A percentile compares a stretch with the other conserved stretches of the same genome.
Conservation (phyloP, 148 eudicot genomes). For the Polygonum maritimum region DNA sequence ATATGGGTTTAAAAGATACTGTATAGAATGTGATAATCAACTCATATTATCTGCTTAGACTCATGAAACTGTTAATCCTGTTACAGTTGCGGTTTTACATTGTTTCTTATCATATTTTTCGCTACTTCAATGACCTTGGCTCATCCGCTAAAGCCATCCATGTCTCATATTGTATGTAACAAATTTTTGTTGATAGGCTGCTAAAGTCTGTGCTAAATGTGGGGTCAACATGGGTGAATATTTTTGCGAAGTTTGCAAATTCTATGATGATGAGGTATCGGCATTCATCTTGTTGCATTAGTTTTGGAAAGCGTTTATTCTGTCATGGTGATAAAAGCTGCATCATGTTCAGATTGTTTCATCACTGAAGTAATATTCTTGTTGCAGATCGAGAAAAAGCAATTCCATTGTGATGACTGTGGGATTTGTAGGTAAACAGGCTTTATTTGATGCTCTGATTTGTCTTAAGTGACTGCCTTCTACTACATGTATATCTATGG, state of each 20-base stretch:
- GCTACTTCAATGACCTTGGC: background rate
- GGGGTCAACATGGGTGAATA: constrained; percentile 91
- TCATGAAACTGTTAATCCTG: background rate
- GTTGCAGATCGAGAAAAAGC: constrained; percentile 53
- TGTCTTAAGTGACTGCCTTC: background rate
- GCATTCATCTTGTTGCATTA: background rate
- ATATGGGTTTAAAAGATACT: background rate
- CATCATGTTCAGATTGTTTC: constrained; percentile 10
- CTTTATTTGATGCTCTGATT: constrained; percentile 4
- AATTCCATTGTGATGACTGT: constrained; percentile 87
- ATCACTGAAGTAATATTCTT: background rate
- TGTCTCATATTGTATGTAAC: background rate
- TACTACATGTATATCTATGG: background rate
- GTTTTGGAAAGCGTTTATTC: background rate
- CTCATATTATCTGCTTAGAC: background rate
- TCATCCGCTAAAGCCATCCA: constrained; percentile 1
- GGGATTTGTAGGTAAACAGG: constrained; percentile 83
- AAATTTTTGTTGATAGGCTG: constrained; percentile 34
- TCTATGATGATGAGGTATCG: constrained; percentile 83
- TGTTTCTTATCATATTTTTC: background rate
- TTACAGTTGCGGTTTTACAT: background rate
- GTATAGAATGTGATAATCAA: background rate
- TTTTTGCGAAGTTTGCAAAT: constrained; percentile 72
- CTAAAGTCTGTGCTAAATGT: constrained; percentile 61
- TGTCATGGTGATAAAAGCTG: background rate